A percentile compares a stretch with the other conserved stretches of the same genome.
These are phyloP conservation scores for Populus hybrid DNA, from an alignment of 441 rosid species.

Conservation along the genomic window DNA sequence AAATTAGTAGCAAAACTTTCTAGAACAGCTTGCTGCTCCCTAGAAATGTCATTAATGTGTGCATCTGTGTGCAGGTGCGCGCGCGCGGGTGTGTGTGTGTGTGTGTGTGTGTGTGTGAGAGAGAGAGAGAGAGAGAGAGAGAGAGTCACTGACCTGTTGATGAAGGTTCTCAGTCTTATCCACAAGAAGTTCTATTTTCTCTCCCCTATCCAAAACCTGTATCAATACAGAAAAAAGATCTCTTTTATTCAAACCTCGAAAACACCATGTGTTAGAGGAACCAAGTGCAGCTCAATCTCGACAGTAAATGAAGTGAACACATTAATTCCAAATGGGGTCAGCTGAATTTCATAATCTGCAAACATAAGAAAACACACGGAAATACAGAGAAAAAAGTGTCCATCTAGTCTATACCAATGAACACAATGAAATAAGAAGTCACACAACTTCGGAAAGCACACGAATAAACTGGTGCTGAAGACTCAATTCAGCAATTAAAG, in stretches of 20 bases:
- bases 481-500: not conserved
- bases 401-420: not conserved
- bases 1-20: not conserved
- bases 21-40: not conserved
- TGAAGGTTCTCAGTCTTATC: slow-evolving; percentile 95
- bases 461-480: not conserved
- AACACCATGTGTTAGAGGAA: not conserved
- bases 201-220: slow-evolving; percentile 94
- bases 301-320: not conserved
- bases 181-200: slow-evolving; percentile 84
- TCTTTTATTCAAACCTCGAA: not conserved
- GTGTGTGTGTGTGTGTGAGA: not conserved
- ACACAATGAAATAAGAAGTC: not conserved
- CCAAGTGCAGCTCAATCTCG: not conserved
- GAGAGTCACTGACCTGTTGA: slow-evolving; percentile 52
- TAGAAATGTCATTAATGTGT: not conserved
- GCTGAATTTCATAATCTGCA: not conserved
- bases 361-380: not conserved
- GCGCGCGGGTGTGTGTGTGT: not conserved
- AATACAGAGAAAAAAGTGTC: not conserved
- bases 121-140: not conserved
- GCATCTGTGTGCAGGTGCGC: not conserved
- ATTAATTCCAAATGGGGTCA: not conserved
- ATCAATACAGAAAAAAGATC: slow-evolving; percentile 6
- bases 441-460: not conserved